Percentiles rank a stretch among this genome's conserved stretches.
These are phyloP conservation scores for Melocanna baccifera DNA, from an alignment of 176 grass and related monocot species.

Conservation along the genomic window DNA sequence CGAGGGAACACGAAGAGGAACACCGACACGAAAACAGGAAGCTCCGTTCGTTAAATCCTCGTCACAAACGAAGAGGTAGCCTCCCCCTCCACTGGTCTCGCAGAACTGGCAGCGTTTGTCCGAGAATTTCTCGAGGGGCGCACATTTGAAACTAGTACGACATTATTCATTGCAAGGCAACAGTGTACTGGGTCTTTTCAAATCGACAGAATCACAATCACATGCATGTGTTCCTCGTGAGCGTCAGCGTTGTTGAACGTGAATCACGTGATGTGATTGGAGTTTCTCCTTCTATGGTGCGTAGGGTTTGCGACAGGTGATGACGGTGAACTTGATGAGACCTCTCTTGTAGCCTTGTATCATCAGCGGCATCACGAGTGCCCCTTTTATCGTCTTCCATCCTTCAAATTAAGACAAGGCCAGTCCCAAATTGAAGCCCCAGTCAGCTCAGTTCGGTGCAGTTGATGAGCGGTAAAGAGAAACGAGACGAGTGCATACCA, in stretches of 20 bases:
- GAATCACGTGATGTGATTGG: no score
- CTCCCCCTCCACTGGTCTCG: no score
- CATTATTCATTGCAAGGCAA: no score
- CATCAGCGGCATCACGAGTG: constrained; percentile 95
- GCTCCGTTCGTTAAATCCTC: no score
- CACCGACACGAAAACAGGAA: no score
- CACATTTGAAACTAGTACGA: no score
- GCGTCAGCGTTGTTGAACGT: not conserved
- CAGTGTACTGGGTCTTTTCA: no score
- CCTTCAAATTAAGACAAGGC: constrained; percentile 38
- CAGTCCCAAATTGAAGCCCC: not conserved
- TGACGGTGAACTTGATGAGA: constrained; percentile 85
- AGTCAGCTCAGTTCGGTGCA: not conserved
- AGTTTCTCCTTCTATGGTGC: constrained; percentile 13
- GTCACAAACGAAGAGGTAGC: no score
- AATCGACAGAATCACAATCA: not conserved
- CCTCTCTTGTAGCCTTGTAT: constrained; percentile 88
- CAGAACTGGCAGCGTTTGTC: not conserved
- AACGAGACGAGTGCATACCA: constrained; percentile 30
- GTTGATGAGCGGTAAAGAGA: not conserved
- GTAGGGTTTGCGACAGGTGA: constrained; percentile 73
- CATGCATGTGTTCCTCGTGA: not conserved
- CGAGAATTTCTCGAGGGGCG: not conserved
- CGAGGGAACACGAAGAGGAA: no score
- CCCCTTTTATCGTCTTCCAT: constrained; percentile 95